phyloP scores from a whole-genome alignment of 108 stramenopile genomes.

The Cafeteria roenbergensis region DNA sequence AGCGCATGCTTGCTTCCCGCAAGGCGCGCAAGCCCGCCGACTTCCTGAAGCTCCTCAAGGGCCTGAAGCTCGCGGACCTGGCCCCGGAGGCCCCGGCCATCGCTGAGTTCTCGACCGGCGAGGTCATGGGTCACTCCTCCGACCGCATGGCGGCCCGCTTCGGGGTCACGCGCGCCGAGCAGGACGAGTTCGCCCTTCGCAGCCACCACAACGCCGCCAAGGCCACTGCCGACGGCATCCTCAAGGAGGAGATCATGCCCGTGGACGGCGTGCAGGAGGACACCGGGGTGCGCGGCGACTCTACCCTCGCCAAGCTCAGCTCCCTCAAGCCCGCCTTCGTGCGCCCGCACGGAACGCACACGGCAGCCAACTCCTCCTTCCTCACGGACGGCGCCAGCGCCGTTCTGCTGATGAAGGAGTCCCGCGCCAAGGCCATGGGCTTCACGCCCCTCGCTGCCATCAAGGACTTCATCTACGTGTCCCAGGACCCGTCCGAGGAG shows the following conservation, averaged over 20 bases:
- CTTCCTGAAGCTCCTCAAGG: constrained; percentile 63
- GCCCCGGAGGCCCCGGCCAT: constrained; percentile 88
- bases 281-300: constrained; percentile 88
- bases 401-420: constrained; percentile 75
- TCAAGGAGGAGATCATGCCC: constrained; percentile 73
- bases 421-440: constrained; percentile 80
- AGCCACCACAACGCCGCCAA: constrained; percentile 69
- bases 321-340: constrained; percentile 92
- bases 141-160: constrained; percentile 86
- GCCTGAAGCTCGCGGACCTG: constrained; percentile 71
- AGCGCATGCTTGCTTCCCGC: constrained; percentile 69
- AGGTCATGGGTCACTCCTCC: constrained; percentile 92
- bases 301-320: constrained; percentile 68
- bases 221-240: constrained; percentile 79
- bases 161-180: constrained; percentile 74
- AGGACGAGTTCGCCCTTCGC: constrained; percentile 83
- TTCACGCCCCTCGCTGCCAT: constrained; percentile 78
- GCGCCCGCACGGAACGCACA: constrained; percentile 87
- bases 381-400: constrained; percentile 93
- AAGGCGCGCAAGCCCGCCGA: constrained; percentile 80
- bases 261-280: constrained; percentile 64
- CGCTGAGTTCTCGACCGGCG: constrained; percentile 94
- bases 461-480: constrained; percentile 79
- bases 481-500: constrained; percentile 94
- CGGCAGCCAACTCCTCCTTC: constrained; percentile 88